Evolutionary conservation across 23 red algal genomes (phyloP).

Genomic region (Cyanidium caldarium): DNA sequence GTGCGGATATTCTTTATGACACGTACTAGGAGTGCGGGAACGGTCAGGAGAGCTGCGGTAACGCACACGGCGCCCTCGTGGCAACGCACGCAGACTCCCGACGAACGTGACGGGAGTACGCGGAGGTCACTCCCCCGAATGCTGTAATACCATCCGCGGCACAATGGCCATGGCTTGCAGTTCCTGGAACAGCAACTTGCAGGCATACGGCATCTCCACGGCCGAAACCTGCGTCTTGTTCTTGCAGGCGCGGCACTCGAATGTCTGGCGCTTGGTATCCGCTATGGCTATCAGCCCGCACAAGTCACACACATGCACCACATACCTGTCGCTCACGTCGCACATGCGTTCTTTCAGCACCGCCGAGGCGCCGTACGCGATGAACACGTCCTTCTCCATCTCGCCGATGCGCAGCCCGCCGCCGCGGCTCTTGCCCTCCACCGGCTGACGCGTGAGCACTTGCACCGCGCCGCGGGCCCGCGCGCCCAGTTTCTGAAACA

Average conservation of each 20-base stretch:
- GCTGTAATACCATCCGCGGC: slow-evolving; percentile 58
- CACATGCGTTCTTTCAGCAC: slow-evolving; percentile 90
- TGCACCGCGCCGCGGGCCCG: slow-evolving; percentile 70
- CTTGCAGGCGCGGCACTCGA: slow-evolving; percentile 76
- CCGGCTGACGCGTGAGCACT: slow-evolving; percentile 80
- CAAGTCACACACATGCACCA: slow-evolving; percentile 86
- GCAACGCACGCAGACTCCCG: too few species aligned
- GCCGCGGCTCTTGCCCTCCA: slow-evolving; percentile 72
- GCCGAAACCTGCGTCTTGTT: slow-evolving; percentile 84
- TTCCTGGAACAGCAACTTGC: slow-evolving; percentile 98
- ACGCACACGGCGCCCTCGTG: too few species aligned
- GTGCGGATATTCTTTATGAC: too few species aligned
- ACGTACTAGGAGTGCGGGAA: too few species aligned
- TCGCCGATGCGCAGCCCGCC: slow-evolving; percentile 96
- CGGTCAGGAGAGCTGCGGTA: too few species aligned
- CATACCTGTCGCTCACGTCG: slow-evolving; percentile 68
- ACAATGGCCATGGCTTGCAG: slow-evolving; percentile 89
- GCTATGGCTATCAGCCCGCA: slow-evolving; percentile 95
- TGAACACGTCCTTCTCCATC: slow-evolving; percentile 96
- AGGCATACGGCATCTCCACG: slow-evolving; percentile 89
- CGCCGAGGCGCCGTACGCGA: slow-evolving; percentile 76
- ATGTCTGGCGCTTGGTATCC: slow-evolving; percentile 57
- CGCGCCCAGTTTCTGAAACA: slow-evolving; percentile 92
- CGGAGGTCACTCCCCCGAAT: background rate
- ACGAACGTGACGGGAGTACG: too few species aligned